Conservation (phyloP, 225 moss, liverwort and hornwort species). For the Bryum argenteum region DNA sequence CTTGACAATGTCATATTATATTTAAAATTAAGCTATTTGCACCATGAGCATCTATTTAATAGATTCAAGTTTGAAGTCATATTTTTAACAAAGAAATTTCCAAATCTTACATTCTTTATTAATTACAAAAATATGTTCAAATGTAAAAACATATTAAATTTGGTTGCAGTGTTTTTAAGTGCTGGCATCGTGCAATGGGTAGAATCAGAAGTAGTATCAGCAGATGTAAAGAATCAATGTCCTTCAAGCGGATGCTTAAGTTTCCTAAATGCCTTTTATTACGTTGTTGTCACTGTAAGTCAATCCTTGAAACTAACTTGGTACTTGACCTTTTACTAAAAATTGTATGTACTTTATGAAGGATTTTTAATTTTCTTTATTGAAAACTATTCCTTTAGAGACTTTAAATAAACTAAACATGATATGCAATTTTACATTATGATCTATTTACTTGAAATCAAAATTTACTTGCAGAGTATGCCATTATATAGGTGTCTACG, state of each 20-base stretch:
- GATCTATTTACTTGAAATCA: constrained; percentile 33
- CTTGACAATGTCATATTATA: too few species aligned
- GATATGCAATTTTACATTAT: neutral
- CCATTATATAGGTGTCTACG: constrained; percentile 71
- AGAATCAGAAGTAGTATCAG: constrained; percentile 56
- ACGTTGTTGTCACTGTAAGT: constrained; percentile 81
- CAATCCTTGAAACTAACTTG: neutral
- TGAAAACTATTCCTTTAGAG: too few species aligned
- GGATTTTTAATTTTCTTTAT: too few species aligned
- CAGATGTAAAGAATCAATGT: constrained; percentile 31
- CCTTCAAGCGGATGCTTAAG: constrained; percentile 64
- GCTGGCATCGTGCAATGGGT: constrained; percentile 89
- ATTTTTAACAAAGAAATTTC: too few species aligned
- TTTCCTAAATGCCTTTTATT: constrained; percentile 71
- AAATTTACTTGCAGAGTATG: constrained; percentile 52
- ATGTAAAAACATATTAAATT: neutral
- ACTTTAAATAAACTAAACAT: too few species aligned
- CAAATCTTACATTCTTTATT: too few species aligned
- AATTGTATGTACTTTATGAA: neutral
- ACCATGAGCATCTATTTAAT: too few species aligned
- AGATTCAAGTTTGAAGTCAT: too few species aligned
- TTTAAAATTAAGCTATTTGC: too few species aligned
- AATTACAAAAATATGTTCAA: neutral
- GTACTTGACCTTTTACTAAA: accelerated
- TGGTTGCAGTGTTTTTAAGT: constrained; percentile 64